Evolutionary conservation across 2,329 filamentous ascomycete genomes (phyloP).

Genomic region (Paecilomyces niveus): DNA sequence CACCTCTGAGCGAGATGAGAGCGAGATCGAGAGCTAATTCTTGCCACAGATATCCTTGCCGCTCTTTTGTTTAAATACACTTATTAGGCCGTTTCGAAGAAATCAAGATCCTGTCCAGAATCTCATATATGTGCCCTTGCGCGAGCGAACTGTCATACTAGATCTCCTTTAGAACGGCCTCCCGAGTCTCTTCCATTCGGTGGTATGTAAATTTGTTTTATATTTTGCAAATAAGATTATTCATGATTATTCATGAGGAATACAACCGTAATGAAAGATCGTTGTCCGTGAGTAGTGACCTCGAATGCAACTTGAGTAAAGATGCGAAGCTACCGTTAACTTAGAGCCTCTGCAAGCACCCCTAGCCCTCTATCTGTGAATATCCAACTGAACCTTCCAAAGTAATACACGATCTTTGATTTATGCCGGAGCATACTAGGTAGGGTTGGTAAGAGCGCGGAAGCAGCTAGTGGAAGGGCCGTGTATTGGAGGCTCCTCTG

Average conservation of each 20-base stretch:
- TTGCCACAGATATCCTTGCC: constrained; percentile 36
- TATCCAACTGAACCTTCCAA: background rate
- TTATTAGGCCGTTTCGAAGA: background rate
- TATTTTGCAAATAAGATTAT: background rate
- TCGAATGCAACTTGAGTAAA: too few relatives aligned
- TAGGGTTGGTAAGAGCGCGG: too few relatives aligned
- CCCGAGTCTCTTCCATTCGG: background rate
- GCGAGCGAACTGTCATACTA: background rate
- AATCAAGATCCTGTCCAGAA: background rate
- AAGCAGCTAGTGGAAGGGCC: too few relatives aligned
- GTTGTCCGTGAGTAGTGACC: too few relatives aligned
- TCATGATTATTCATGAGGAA: background rate
- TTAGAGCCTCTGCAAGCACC: too few relatives aligned
- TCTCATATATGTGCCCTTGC: background rate
- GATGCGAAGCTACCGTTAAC: too few relatives aligned
- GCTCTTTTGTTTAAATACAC: constrained; percentile 35
- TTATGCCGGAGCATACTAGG: too few relatives aligned
- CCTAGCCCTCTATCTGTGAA: background rate
- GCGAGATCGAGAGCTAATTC: constrained; percentile 34
- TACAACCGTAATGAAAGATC: background rate
- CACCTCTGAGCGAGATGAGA: constrained; percentile 16
- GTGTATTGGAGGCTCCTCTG: too few relatives aligned
- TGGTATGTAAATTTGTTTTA: background rate
- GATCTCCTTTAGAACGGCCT: background rate
- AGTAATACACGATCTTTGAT: background rate